phyloP scores from a whole-genome alignment of 2,329 filamentous ascomycete genomes.

The Venturia asperata region DNA sequence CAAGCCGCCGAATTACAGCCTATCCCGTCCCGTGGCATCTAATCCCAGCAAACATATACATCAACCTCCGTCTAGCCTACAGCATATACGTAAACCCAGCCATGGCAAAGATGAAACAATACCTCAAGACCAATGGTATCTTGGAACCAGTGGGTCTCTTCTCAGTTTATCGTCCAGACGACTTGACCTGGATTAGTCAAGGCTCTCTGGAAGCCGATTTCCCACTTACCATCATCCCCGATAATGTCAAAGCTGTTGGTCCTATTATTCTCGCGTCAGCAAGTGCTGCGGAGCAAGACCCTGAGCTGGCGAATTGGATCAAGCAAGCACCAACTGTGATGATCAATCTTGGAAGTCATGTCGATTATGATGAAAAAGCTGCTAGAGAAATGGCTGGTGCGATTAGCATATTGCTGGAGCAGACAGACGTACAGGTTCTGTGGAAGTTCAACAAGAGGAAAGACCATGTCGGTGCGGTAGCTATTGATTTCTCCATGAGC shows the following conservation, averaged over 20 bases:
- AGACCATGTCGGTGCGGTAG: not conserved
- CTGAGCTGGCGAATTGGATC: slow-evolving; percentile 13
- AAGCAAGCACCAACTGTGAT: slow-evolving; percentile 9
- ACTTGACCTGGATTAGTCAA: slow-evolving; percentile 17
- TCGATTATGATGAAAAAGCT: slow-evolving; percentile 1
- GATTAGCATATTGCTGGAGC: not conserved
- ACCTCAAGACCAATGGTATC: slow-evolving; percentile 17
- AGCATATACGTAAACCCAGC: slow-evolving; percentile 22
- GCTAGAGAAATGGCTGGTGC: slow-evolving; percentile 12
- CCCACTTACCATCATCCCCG: slow-evolving; percentile 12
- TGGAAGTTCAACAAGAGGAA: slow-evolving; percentile 11
- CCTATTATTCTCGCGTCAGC: slow-evolving; percentile 7
- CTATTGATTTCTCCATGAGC: not conserved
- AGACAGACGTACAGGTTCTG: slow-evolving; percentile 16
- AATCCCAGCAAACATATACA: slow-evolving; percentile 38
- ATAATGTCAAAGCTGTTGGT: slow-evolving; percentile 14
- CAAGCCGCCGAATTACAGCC: slow-evolving; percentile 22
- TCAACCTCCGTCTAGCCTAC: slow-evolving; percentile 29
- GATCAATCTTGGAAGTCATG: slow-evolving; percentile 12
- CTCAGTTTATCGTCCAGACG: slow-evolving; percentile 6
- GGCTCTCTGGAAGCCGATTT: slow-evolving; percentile 11
- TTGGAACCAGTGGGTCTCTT: slow-evolving; percentile 14
- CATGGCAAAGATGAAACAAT: slow-evolving; percentile 24
- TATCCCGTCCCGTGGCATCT: slow-evolving; percentile 42
- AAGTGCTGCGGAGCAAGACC: not conserved